Evolutionary conservation across 441 rosid genomes (phyloP), one percentile per base, ranked within the genome.

Genomic region (Populus tomentosa): DNA sequence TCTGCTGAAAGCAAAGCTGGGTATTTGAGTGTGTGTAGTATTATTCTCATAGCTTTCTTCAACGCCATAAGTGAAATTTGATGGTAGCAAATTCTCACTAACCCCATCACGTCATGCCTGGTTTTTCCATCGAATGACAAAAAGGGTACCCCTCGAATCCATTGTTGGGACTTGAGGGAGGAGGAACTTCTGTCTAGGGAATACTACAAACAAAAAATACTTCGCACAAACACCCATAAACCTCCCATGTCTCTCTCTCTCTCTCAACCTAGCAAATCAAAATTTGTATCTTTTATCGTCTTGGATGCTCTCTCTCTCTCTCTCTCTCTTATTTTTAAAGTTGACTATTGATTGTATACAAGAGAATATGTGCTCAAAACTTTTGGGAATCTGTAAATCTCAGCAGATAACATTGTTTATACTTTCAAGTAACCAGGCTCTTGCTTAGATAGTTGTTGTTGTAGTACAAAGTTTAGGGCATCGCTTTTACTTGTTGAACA

Each of bases 1-100:
- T 65, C 81, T 74, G 74, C 81, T 80, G 84, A 87, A 87, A 80
- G 83, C 83, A 80, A 83, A 80, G 85, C 66, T 75, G 73, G 75
- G 35, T 69, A 18, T 67, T 66, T 69, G 42, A 66, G 75, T 18
- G 67, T 64, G 56, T 18, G 2, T 13, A 50, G 4, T 3, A 78
- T 56, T 38, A 42, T 74, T 70, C 23, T 35, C 62, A 66, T 80
- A 77, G 78, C 87, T 85, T 85, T 86, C 91, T 86, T 77, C 81
- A 73, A 30, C 32, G 87, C 78, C 80, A 86, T 88, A 68, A 88
- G 87, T 83, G 80, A 74, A 71, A 30, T 14, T 69, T 80, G 84
- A 83, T 67, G 33, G 76, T 40, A 7, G 6, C 75, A 75, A 35
- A 86, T 71, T 74, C 80, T 61, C 63, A 10, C 53, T 9, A n/a